Percentiles rank a stretch among this genome's conserved stretches.
Conservation (phyloP, 192 early-diverging fungal species). For the Coemansia sp. region DNA sequence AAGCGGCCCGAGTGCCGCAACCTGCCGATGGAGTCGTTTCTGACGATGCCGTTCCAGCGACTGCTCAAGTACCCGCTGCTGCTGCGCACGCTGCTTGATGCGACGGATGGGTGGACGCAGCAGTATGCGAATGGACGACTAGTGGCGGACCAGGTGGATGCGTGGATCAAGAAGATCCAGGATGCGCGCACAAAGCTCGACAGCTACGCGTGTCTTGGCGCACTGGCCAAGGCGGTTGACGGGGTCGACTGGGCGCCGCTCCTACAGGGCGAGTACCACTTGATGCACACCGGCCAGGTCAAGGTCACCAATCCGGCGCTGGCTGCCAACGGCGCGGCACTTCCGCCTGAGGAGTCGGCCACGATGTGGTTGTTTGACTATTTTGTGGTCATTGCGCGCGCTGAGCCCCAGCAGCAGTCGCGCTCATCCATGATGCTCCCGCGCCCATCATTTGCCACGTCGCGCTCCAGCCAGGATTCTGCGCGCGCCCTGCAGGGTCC, state of each 20-base stretch:
- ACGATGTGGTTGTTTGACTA: constrained; percentile 50
- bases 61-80: constrained; percentile 63
- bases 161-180: constrained; percentile 53
- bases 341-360: constrained; percentile 28
- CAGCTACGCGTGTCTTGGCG: constrained; percentile 45
- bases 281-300: constrained; percentile 38
- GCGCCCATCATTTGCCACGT: neutral
- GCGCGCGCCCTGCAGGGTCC: neutral
- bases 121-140: constrained; percentile 35
- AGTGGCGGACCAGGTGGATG: constrained; percentile 47
- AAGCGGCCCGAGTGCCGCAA: constrained; percentile 54
- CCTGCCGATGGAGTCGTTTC: constrained; percentile 58
- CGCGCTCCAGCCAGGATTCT: neutral
- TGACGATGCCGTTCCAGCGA: constrained; percentile 63
- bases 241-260: constrained; percentile 35
- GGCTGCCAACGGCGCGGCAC: constrained; percentile 13
- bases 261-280: constrained; percentile 26
- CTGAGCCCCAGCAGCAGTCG: constrained; percentile 1
- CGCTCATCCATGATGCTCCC: constrained; percentile 9
- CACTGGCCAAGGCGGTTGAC: constrained; percentile 20
- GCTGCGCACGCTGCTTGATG: constrained; percentile 54
- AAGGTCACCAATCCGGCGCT: constrained; percentile 16
- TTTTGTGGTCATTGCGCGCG: constrained; percentile 34
- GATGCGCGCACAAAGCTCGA: constrained; percentile 47
- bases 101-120: constrained; percentile 49